Evolutionary conservation across 768 basidiomycete species (phyloP).

Genomic region (Termitomyces sp.): DNA sequence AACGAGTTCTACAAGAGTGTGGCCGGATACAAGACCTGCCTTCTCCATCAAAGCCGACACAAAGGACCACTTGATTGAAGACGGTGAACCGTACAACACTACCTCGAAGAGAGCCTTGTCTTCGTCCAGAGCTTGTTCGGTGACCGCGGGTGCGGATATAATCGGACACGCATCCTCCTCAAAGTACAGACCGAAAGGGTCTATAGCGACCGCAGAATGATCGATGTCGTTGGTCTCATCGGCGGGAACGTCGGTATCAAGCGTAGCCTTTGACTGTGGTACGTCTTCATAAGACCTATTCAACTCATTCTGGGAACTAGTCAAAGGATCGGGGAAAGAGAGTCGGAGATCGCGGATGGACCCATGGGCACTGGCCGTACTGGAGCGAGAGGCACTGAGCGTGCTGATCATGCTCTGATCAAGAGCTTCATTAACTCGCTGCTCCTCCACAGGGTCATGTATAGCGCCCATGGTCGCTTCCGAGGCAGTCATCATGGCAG

Average conservation of each 20-base stretch:
- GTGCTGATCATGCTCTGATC: constrained; percentile 85
- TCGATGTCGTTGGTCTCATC: constrained; percentile 19
- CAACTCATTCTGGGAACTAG: constrained; percentile 62
- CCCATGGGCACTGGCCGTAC: constrained; percentile 49
- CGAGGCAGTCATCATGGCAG: constrained; percentile 25
- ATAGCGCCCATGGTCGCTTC: constrained; percentile 22
- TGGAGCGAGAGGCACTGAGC: constrained; percentile 68
- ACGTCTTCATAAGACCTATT: constrained; percentile 57
- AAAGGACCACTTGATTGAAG: constrained; percentile 57
- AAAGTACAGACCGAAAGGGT: constrained; percentile 12
- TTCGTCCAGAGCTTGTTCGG: constrained; percentile 20
- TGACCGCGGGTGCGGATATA: constrained; percentile 32
- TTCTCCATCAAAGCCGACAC: constrained; percentile 57
- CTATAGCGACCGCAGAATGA: constrained; percentile 7
- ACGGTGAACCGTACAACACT: constrained; percentile 62
- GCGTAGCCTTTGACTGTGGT: constrained; percentile 30
- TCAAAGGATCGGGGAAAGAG: constrained; percentile 82
- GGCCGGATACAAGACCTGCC: constrained; percentile 37
- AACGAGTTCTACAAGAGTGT: constrained; percentile 23
- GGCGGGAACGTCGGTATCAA: constrained; percentile 20
- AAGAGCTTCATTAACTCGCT: constrained; percentile 66
- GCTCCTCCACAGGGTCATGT: constrained; percentile 55
- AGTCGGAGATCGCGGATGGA: constrained; percentile 73
- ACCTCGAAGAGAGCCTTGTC: constrained; percentile 49
- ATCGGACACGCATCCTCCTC: constrained; percentile 32